These are phyloP conservation scores for Picea abies DNA, from an alignment of 83 land plant genomes.

Conservation along the genomic window DNA sequence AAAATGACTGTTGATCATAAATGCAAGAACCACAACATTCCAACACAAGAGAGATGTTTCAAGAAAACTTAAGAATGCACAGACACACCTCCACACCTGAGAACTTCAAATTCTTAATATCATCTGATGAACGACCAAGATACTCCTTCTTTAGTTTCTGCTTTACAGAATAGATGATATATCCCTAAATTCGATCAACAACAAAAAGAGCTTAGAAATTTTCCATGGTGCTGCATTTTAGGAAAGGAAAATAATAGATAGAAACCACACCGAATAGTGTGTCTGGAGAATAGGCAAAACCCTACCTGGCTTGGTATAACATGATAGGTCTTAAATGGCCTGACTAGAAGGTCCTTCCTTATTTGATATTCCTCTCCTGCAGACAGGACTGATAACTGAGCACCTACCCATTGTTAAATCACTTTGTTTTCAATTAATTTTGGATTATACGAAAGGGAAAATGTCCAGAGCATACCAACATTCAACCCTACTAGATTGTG, in stretches of 20 bases:
- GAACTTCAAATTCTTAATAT: constrained; percentile 71
- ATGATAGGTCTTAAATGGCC: constrained; percentile 90
- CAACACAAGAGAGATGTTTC: constrained; percentile 1
- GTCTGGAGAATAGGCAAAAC: neutral
- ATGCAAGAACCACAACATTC: neutral
- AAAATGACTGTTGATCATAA: neutral
- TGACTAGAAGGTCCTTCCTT: constrained; percentile 74
- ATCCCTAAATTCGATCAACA: constrained; percentile 60
- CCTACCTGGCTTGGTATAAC: constrained; percentile 86
- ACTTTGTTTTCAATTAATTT: constrained; percentile 4
- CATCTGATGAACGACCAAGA: constrained; percentile 72
- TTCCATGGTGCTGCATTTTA: neutral
- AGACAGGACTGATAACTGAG: constrained; percentile 17
- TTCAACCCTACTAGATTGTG: constrained; percentile 71
- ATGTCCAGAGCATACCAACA: constrained; percentile 45
- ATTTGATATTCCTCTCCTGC: constrained; percentile 77
- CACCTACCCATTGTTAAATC: neutral
- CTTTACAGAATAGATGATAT: constrained; percentile 84
- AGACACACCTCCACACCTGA: constrained; percentile 91
- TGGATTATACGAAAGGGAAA: neutral
- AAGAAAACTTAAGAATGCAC: neutral
- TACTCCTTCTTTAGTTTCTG: constrained; percentile 87
- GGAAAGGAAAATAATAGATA: neutral
- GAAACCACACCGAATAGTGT: neutral
- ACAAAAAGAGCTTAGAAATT: constrained; percentile 12